Evolutionary conservation across 83 land plant genomes (phyloP).

Genomic region (Picea abies): DNA sequence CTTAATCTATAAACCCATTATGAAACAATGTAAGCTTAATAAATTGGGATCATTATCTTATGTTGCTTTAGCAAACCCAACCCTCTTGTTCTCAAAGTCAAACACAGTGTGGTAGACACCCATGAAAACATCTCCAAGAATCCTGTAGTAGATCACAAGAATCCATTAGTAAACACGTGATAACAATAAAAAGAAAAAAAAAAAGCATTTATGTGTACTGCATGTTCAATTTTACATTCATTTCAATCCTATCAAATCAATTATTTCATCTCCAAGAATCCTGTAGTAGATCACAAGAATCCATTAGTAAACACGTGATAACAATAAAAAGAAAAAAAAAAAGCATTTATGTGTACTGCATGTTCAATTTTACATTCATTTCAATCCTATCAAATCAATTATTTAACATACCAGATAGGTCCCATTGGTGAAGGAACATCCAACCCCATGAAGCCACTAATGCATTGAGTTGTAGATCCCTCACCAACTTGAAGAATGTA

Average conservation of each 20-base stretch:
- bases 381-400: not conserved
- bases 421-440: constrained; percentile 50
- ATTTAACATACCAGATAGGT: constrained; percentile 39
- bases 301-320: not conserved
- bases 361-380: not conserved
- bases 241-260: not conserved
- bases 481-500: constrained; percentile 47
- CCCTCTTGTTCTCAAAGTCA: too few relatives aligned
- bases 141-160: constrained; percentile 40
- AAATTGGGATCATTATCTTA: constrained; percentile 13
- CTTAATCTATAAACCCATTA: too few relatives aligned
- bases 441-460: constrained; percentile 54
- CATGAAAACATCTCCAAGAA: constrained; percentile 16
- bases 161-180: not conserved
- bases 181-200: too few relatives aligned
- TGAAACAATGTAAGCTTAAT: too few relatives aligned
- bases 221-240: not conserved
- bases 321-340: too few relatives aligned
- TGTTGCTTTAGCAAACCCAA: not conserved
- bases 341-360: too few relatives aligned
- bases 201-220: too few relatives aligned
- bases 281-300: not conserved
- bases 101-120: constrained; percentile 3
- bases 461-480: constrained; percentile 29
- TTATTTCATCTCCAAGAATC: too few relatives aligned